phyloP scores from a whole-genome alignment of 768 basidiomycete species.

The Russula foetens region DNA sequence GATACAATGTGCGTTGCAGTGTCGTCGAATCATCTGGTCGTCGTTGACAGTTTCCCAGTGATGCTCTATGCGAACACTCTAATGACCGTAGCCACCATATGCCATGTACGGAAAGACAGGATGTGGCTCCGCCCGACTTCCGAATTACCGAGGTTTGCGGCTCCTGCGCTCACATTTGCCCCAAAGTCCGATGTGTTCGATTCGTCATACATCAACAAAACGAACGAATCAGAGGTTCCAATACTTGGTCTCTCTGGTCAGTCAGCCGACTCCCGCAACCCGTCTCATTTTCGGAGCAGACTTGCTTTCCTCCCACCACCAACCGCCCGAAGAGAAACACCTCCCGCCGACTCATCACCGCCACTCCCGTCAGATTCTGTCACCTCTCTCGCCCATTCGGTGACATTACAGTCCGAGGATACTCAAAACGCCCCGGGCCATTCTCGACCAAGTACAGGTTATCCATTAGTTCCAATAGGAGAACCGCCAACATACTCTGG shows the following conservation, averaged over 20 bases:
- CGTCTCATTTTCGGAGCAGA: constrained; percentile 5
- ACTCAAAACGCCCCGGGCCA: not conserved
- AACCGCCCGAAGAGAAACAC: not conserved
- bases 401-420: not conserved
- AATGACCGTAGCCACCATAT: constrained; percentile 16
- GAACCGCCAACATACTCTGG: constrained; percentile 9
- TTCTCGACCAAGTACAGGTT: not conserved
- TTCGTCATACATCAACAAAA: not conserved
- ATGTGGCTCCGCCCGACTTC: constrained; percentile 4
- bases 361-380: not conserved
- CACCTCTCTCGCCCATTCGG: not conserved
- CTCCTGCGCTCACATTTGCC: constrained; percentile 10
- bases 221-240: not conserved
- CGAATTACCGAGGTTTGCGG: constrained; percentile 9
- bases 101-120: constrained; percentile 7
- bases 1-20: constrained; percentile 9
- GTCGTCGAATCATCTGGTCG: not conserved
- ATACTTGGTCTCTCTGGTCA: not conserved
- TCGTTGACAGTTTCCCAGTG: constrained; percentile 1
- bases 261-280: not conserved
- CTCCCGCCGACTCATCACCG: not conserved
- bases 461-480: not conserved
- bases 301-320: not conserved
- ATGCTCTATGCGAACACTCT: constrained; percentile 17
- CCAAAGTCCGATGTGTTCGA: not conserved